Conservation (phyloP, 2,329 filamentous ascomycete genomes). For the Phaeosphaeriaceae sp. region DNA sequence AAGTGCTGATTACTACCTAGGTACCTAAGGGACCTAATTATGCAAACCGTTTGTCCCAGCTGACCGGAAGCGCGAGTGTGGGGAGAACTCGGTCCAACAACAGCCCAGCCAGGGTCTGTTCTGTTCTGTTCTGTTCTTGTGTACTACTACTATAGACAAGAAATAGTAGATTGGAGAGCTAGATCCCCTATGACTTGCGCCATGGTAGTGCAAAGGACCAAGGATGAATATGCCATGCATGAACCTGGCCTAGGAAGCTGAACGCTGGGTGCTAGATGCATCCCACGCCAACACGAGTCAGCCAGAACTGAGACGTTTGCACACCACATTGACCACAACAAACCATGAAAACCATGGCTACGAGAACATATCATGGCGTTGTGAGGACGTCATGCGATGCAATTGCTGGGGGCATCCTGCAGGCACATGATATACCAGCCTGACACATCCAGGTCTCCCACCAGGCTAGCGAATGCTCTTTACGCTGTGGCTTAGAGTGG, state of each 20-base stretch:
- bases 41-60: constrained; percentile 1
- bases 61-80: constrained; percentile 1
- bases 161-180: too few relatives aligned
- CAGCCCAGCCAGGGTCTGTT: constrained; percentile 3
- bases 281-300: constrained; percentile 10
- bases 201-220: too few relatives aligned
- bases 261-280: constrained; percentile 11
- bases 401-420: background rate
- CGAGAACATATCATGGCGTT: background rate
- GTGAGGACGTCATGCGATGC: constrained; percentile 7
- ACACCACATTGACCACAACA: constrained; percentile 1
- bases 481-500: constrained; percentile 1
- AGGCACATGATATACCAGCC: constrained; percentile 9
- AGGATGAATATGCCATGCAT: too few relatives aligned
- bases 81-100: constrained; percentile 3
- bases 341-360: background rate
- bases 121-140: background rate
- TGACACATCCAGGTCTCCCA: constrained; percentile 4
- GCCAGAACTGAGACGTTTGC: constrained; percentile 11
- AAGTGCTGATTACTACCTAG: too few relatives aligned
- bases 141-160: too few relatives aligned
- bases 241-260: too few relatives aligned
- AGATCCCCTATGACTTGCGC: too few relatives aligned
- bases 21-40: too few relatives aligned
- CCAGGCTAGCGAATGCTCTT: constrained; percentile 2